A percentile compares a stretch with the other conserved stretches of the same genome.
Evolutionary conservation across 1,284 basidiomycete species (phyloP).

Genomic region (Anthracocystis walkeri): DNA sequence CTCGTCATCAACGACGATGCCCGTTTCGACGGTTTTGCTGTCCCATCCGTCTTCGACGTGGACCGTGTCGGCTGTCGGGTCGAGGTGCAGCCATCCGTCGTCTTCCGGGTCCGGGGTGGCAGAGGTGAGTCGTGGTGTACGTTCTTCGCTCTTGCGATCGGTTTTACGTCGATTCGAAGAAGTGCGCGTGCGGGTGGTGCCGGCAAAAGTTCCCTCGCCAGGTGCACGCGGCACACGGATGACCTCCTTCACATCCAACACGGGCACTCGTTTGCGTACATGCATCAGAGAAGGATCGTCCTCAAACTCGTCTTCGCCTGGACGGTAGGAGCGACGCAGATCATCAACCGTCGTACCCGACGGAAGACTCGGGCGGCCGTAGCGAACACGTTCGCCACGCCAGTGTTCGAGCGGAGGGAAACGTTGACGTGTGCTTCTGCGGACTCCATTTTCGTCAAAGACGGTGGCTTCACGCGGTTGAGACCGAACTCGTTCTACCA

Average conservation of each 20-base stretch:
- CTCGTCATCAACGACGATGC: constrained; percentile 79
- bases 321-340: constrained; percentile 28
- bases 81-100: constrained; percentile 71
- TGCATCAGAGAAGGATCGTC: constrained; percentile 43
- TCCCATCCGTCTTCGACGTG: constrained; percentile 82
- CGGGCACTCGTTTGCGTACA: constrained; percentile 74
- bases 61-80: constrained; percentile 68
- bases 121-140: constrained; percentile 66
- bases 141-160: constrained; percentile 52
- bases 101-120: constrained; percentile 58
- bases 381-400: constrained; percentile 90
- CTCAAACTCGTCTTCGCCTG: constrained; percentile 57
- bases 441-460: constrained; percentile 74
- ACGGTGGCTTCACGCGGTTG: constrained; percentile 27
- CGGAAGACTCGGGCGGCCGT: constrained; percentile 70
- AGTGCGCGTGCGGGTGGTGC: constrained; percentile 31
- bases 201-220: constrained; percentile 69
- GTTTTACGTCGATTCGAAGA: constrained; percentile 8
- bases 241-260: constrained; percentile 79
- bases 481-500: constrained; percentile 39
- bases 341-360: constrained; percentile 29
- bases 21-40: constrained; percentile 78
- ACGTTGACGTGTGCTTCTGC: constrained; percentile 80
- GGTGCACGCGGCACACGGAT: constrained; percentile 80
- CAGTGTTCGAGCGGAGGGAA: constrained; percentile 88